phyloP scores from a whole-genome alignment of 441 rosid genomes.

The Erysimum pusillum region DNA sequence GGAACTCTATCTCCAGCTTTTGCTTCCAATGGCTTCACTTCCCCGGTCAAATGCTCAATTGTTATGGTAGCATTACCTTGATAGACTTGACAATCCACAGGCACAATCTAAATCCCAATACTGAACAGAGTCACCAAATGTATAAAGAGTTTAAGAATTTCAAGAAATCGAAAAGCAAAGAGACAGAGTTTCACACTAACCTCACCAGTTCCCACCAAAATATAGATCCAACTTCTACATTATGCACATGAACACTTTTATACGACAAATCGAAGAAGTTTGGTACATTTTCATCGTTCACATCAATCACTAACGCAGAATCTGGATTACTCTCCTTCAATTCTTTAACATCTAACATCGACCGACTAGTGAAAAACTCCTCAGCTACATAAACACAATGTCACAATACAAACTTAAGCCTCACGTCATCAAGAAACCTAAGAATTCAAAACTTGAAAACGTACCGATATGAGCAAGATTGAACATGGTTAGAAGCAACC shows the following conservation, averaged over 20 bases:
- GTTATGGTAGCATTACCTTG: constrained; percentile 94
- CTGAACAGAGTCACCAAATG: background rate
- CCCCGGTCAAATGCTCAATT: constrained; percentile 93
- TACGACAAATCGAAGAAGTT: constrained; percentile 75
- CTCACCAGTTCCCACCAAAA: constrained; percentile 97
- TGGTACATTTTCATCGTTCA: constrained; percentile 67
- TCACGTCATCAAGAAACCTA: background rate
- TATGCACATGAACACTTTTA: constrained; percentile 80
- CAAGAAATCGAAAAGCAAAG: constrained; percentile 1
- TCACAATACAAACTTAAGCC: constrained; percentile 19
- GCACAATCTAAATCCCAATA: constrained; percentile 59
- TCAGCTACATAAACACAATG: constrained; percentile 66
- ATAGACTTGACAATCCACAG: constrained; percentile 89
- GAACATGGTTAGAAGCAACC: constrained; percentile 92
- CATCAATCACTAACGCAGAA: constrained; percentile 72
- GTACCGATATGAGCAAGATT: constrained; percentile 96
- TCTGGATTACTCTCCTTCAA: constrained; percentile 91
- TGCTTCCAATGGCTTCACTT: constrained; percentile 88
- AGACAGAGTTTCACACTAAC: constrained; percentile 57
- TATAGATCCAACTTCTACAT: constrained; percentile 83
- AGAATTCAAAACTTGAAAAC: background rate
- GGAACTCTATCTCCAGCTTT: constrained; percentile 88
- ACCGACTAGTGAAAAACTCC: constrained; percentile 89
- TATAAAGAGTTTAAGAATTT: background rate
- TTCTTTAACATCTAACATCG: constrained; percentile 91